Base-by-base conservation (phyloP, 116 monocot genomes). In the Zostera marina region DNA sequence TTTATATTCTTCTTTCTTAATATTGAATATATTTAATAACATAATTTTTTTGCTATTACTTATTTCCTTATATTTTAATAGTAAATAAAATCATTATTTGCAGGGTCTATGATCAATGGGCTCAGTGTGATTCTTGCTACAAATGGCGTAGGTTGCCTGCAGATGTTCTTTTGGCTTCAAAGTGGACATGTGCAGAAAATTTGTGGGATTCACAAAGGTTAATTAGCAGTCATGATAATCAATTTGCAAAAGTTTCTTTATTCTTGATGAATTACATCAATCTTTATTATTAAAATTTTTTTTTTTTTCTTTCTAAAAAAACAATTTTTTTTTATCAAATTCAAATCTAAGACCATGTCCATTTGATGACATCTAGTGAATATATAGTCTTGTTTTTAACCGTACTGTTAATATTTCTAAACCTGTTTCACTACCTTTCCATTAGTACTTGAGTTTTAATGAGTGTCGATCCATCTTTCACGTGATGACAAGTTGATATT, bases 31-130 rank as follows among this genome's bases (percentile, higher is more conserved):
- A 20, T 51, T 3, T 51, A 21, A 51, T 20, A 19, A 21, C 20
- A 51, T 8, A 51, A 51, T 20, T 19, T 51, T 19, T 51, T 19
- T 51, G 8, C 1, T 51, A 16, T 19, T 48, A 6, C 19, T 48
- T 59, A 11, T 11, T 22, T 4, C 22, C 8, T 61, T 5, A 24
- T 25, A 22, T 32, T 25, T 61, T 7, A 10, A 47, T 8, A 61
- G 4, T 11, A 52, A 11, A 9, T 11, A 26, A 16, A 16, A 25
- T 14, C 16, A 52, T 16, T 26, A 46, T 41, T 56, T 58, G 54
- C 66, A 93, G 92, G 72, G 76, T 56, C 22, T 70, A 78, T 56
- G 88, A 93, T 67, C 93, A 93, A 68, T 93, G 93, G 93, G 79
- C 70, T 32, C 93, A 93, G 51, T 93, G 93, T 63, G 93, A 88